Percentiles rank a stretch among this genome's conserved stretches.
These are phyloP conservation scores for Rubus parviflorus DNA, from an alignment of 306 rosid genomes.

Conservation along the genomic window DNA sequence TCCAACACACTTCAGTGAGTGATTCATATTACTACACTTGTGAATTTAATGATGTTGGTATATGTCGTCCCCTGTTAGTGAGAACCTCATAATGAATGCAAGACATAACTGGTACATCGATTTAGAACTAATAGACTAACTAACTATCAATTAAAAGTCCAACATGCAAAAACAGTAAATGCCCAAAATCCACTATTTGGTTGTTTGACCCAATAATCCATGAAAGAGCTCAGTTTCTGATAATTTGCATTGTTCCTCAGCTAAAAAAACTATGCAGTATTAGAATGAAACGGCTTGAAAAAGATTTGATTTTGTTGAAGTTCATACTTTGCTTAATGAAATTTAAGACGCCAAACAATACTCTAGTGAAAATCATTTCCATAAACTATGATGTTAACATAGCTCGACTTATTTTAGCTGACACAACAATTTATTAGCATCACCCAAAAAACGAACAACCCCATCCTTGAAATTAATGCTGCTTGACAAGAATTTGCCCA, in stretches of 20 bases:
- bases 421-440: not conserved
- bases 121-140: conserved; percentile 4
- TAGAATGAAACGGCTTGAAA: not conserved
- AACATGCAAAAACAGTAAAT: conserved; percentile 7
- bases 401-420: conserved; percentile 21
- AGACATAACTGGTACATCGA: conserved; percentile 13
- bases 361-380: conserved; percentile 1
- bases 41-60: not conserved
- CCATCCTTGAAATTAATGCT: conserved; percentile 3
- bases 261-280: not conserved
- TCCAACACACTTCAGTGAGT: conserved; percentile 16
- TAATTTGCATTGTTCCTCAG: not conserved
- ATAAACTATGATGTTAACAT: not conserved
- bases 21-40: not conserved
- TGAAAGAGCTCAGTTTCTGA: not conserved
- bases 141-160: conserved; percentile 6
- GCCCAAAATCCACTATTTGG: not conserved
- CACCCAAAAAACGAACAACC: not conserved
- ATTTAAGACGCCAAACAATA: conserved; percentile 21
- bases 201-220: not conserved
- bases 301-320: not conserved
- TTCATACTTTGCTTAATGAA: conserved; percentile 4
- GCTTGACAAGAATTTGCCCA: not conserved
- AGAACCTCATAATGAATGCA: conserved; percentile 11
- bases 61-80: not conserved